Percentiles rank a stretch among this genome's conserved stretches.
Conservation (phyloP, 2,329 filamentous ascomycete genomes). For the Hymenoscyphus infarciens region DNA sequence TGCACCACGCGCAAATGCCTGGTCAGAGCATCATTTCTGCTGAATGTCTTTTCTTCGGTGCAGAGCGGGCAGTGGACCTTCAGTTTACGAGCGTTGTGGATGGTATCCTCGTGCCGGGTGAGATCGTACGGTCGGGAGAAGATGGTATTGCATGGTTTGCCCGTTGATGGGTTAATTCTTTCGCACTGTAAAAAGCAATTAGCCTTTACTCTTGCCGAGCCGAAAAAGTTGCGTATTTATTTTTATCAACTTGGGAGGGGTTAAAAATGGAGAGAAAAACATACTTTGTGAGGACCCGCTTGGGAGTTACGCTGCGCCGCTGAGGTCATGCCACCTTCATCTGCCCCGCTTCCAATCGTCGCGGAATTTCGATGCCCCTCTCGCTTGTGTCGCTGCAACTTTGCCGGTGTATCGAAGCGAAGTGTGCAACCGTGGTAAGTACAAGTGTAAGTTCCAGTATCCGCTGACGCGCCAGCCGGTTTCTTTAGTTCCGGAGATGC, state of each 20-base stretch:
- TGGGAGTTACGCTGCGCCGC: slow-evolving; percentile 71
- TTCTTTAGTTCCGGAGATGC: slow-evolving; percentile 36
- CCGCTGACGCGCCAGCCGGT: slow-evolving; percentile 64
- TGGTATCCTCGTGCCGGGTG: slow-evolving; percentile 94
- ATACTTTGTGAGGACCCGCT: slow-evolving; percentile 75
- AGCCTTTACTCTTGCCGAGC: not conserved
- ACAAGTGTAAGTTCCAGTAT: slow-evolving; percentile 90
- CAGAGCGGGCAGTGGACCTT: slow-evolving; percentile 93
- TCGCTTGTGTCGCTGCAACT: slow-evolving; percentile 92
- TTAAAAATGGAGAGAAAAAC: slow-evolving; percentile 10
- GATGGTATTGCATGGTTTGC: slow-evolving; percentile 89
- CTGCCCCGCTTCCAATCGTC: slow-evolving; percentile 42
- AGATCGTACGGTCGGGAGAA: slow-evolving; percentile 96
- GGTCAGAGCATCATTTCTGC: slow-evolving; percentile 88
- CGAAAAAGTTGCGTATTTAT: not conserved
- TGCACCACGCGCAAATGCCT: slow-evolving; percentile 93
- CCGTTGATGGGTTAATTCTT: slow-evolving; percentile 89
- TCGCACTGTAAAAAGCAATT: slow-evolving; percentile 53
- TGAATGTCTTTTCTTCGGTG: slow-evolving; percentile 96
- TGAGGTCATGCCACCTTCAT: slow-evolving; percentile 44
- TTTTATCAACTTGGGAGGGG: not conserved
- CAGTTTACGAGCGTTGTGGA: slow-evolving; percentile 90
- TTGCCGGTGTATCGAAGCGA: slow-evolving; percentile 81
- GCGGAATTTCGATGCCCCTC: slow-evolving; percentile 83
- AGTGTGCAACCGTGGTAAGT: slow-evolving; percentile 88